Conservation (phyloP, 2,329 filamentous ascomycete genomes). For the Cercospora sp. region DNA sequence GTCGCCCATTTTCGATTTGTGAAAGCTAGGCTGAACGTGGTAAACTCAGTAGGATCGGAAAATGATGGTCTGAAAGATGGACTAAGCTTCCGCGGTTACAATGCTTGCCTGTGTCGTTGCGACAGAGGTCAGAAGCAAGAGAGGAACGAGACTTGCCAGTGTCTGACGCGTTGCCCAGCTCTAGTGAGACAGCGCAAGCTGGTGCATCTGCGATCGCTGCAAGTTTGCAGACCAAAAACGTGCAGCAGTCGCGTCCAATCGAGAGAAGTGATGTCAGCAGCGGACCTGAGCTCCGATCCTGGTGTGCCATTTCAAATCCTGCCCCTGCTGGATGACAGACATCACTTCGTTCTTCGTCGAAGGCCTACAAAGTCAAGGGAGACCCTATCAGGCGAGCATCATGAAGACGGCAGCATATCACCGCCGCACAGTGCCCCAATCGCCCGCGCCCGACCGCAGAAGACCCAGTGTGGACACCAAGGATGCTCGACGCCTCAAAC, state of each 20-base stretch:
- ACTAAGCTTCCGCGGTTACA: not conserved
- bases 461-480: not conserved
- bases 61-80: not conserved
- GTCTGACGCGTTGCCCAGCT: not conserved
- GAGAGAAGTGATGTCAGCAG: not conserved
- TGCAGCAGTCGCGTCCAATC: not conserved
- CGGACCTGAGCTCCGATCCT: not conserved
- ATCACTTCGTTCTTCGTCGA: not conserved
- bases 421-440: not conserved
- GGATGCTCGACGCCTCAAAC: not conserved
- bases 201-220: not conserved
- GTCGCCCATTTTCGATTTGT: slow-evolving; percentile 23
- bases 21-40: not conserved
- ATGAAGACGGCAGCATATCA: not conserved
- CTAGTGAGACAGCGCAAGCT: not conserved
- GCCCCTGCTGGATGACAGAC: not conserved
- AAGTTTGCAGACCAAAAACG: not conserved
- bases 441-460: not conserved
- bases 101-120: not conserved
- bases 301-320: not conserved
- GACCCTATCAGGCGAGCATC: not conserved
- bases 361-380: not conserved
- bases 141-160: not conserved
- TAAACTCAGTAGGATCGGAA: not conserved
- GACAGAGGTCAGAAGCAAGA: not conserved